Percentiles rank a stretch among this genome's conserved stretches.
phyloP scores from a whole-genome alignment of 2,329 filamentous ascomycete genomes.

The Talaromyces atroroseus region DNA sequence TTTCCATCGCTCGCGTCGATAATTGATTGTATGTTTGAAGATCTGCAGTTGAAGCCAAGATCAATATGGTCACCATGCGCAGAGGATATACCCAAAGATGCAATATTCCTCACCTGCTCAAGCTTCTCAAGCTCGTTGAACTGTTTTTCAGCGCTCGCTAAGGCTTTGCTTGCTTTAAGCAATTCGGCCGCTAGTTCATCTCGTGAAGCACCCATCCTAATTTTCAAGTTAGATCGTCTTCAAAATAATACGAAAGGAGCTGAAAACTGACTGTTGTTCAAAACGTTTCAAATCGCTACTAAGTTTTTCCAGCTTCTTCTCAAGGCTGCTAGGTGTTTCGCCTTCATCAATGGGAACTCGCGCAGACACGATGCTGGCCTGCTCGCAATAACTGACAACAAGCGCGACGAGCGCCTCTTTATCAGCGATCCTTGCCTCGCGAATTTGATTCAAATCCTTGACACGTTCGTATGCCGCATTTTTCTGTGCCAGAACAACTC shows the following conservation, averaged over 20 bases:
- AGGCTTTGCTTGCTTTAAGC: constrained; percentile 30
- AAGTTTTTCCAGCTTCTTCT: constrained; percentile 48
- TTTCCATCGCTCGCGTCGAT: constrained; percentile 70
- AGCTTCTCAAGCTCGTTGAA: constrained; percentile 33
- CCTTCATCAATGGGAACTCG: constrained; percentile 60
- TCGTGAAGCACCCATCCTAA: constrained; percentile 56
- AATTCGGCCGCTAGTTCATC: constrained; percentile 56
- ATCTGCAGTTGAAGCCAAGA: constrained; percentile 27
- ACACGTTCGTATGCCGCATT: constrained; percentile 54
- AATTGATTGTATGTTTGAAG: constrained; percentile 56
- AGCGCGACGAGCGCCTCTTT: constrained; percentile 43
- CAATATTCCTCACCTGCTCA: constrained; percentile 31
- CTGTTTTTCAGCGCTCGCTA: constrained; percentile 33
- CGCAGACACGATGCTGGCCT: constrained; percentile 52
- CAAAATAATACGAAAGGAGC: not conserved
- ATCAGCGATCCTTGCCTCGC: constrained; percentile 43
- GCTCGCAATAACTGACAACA: constrained; percentile 50
- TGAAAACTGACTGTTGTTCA: constrained; percentile 41
- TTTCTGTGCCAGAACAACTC: constrained; percentile 54
- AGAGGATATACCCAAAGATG: not conserved
- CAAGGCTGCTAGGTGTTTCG: constrained; percentile 54
- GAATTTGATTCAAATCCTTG: constrained; percentile 46
- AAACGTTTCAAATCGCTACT: constrained; percentile 54
- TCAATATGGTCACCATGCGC: not conserved
- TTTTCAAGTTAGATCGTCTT: constrained; percentile 20